Percentiles rank a stretch among this genome's conserved stretches.
Evolutionary conservation across 1,284 basidiomycete genomes (phyloP).

Genomic region (Ceratobasidium sp.): DNA sequence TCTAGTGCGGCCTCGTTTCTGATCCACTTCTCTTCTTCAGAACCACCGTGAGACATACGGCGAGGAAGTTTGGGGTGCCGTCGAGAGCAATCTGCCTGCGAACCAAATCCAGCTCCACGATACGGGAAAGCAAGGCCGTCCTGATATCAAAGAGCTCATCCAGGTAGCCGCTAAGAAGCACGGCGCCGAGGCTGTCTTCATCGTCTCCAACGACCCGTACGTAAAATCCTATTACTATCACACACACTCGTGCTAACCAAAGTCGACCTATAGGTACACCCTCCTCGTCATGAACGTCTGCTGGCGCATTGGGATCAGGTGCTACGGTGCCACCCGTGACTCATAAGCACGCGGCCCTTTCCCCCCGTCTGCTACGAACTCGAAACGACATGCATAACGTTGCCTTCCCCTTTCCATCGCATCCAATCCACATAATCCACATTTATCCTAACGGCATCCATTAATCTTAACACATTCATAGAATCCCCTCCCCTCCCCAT

Average conservation of each 20-base stretch:
- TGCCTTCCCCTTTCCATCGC: neutral
- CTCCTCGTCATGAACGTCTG: conserved; percentile 34
- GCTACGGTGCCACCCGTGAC: conserved; percentile 35
- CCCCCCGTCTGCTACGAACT: conserved; percentile 15
- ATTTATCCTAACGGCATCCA: neutral
- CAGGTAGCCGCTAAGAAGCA: conserved; percentile 9
- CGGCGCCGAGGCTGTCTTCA: conserved; percentile 14
- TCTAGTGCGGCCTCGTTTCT: no score
- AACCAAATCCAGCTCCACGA: conserved; percentile 11
- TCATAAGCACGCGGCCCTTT: conserved; percentile 6
- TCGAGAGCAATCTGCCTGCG: neutral
- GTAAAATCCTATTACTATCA: neutral
- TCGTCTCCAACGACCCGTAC: conserved; percentile 36
- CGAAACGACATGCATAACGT: neutral
- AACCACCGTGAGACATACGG: conserved; percentile 21
- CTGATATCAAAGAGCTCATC: conserved; percentile 16
- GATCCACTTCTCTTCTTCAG: neutral
- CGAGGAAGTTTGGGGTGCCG: conserved; percentile 18
- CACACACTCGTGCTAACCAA: neutral
- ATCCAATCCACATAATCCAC: neutral
- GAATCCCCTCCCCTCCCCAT: neutral
- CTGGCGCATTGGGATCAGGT: conserved; percentile 34
- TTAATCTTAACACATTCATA: neutral
- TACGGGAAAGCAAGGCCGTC: conserved; percentile 7
- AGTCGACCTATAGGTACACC: conserved; percentile 13